Percentiles rank a stretch among this genome's conserved stretches.
These are phyloP conservation scores for Penicillium palitans DNA, from an alignment of 2,329 filamentous ascomycete species.

Conservation along the genomic window DNA sequence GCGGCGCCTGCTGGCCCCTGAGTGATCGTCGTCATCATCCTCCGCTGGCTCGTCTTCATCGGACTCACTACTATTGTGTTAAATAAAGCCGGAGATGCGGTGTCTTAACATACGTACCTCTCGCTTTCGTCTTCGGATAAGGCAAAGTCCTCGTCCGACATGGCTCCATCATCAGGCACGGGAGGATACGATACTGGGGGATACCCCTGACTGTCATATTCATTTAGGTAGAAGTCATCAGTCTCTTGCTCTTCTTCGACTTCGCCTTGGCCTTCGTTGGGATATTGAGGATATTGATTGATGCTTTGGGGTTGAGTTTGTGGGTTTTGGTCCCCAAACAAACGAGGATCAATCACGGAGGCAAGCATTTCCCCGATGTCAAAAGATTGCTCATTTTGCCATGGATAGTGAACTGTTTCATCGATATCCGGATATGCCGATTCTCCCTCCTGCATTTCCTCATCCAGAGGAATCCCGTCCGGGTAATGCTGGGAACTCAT, in stretches of 20 bases:
- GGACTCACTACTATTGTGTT: constrained; percentile 26
- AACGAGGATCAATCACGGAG: constrained; percentile 36
- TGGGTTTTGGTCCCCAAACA: constrained; percentile 31
- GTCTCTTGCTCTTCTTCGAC: constrained; percentile 13
- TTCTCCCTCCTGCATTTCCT: constrained; percentile 24
- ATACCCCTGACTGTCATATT: constrained; percentile 10
- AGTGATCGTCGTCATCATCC: constrained; percentile 28
- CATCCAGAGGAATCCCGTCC: constrained; percentile 14
- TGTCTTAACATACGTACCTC: constrained; percentile 25
- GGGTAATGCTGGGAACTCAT: constrained; percentile 22
- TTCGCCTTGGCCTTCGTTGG: constrained; percentile 11
- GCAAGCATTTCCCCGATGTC: constrained; percentile 18
- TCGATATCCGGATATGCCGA: constrained; percentile 37
- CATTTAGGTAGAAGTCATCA: constrained; percentile 19
- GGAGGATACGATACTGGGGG: constrained; percentile 5
- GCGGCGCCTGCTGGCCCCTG: constrained; percentile 29
- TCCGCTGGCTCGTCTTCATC: constrained; percentile 25
- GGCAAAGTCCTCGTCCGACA: constrained; percentile 31
- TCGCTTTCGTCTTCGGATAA: constrained; percentile 27
- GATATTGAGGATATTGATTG: not conserved
- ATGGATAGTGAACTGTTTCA: constrained; percentile 36
- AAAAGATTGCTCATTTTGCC: constrained; percentile 28
- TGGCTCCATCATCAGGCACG: constrained; percentile 14
- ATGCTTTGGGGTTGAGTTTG: constrained; percentile 4
- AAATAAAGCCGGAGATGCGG: not conserved